Base-by-base conservation (phyloP, 495 filamentous ascomycete genomes). In the Penicillium cinerascens region DNA sequence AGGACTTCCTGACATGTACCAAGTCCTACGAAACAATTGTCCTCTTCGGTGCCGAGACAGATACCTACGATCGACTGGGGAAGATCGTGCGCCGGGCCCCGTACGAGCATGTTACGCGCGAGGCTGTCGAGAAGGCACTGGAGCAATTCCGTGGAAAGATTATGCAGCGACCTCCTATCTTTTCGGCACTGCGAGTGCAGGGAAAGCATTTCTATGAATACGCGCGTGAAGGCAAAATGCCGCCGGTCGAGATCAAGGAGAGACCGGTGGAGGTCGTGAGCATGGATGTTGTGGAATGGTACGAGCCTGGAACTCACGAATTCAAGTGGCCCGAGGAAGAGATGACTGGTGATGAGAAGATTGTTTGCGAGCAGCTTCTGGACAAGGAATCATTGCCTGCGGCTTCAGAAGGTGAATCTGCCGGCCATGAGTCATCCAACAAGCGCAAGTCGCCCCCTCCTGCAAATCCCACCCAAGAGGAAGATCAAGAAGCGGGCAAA, bases 181-280 rank as follows among this genome's bases (percentile, higher is more conserved):
- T 89, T 67, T 95, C 89, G n/a, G 92, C 95, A 22, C 76, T 97
- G 36, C 87, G 87, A 64, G 85, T 97, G 56, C 73, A 96, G 47
- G 93, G 93, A 2, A 97, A 96, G 74, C 84, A 84, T 25, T 75
- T 96, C 25, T 99, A 97, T 61, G 91, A 99, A 74, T 97, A 97
- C 71, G 95, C 95, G 23, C 76, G 95, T 13, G 89, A 88, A 64
- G 95, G 95, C 1, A 89, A 87, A 63, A 78, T 85, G 45, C 82
- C 92, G 7, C 92, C 92, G 2, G 73, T 84, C 49, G 88, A 95
- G 69, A 93, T 99, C 45, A 77, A 90, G 67, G 78, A 85, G 50
- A 70, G 93, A 46, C 83, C 86, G 0, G 87, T 97, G 4, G 83
- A 87, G 46, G 89, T 93, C 1, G 59, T 76, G 42, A 78, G 87